Percentiles rank a stretch among this genome's conserved stretches.
Evolutionary conservation across 2,329 filamentous ascomycete genomes (phyloP).

Genomic region (Neocucurbitaria cava): DNA sequence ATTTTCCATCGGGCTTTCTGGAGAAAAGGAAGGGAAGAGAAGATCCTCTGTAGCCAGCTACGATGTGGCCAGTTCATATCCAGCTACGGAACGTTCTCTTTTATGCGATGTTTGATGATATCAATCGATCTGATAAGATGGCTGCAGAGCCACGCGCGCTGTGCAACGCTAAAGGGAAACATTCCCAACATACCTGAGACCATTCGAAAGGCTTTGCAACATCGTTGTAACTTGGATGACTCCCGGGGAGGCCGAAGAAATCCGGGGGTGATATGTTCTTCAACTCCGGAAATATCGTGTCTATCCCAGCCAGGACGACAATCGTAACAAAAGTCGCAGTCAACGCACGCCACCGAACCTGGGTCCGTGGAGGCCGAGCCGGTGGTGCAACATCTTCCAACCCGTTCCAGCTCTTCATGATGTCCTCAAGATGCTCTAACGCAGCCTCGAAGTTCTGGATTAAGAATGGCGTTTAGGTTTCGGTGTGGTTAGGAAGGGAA

Average conservation of each 20-base stretch:
- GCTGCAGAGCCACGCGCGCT: background rate
- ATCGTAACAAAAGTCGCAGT: constrained; percentile 24
- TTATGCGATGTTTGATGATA: constrained; percentile 1
- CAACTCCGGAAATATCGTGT: constrained; percentile 24
- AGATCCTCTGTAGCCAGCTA: background rate
- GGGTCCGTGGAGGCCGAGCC: constrained; percentile 15
- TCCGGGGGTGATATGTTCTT: constrained; percentile 13
- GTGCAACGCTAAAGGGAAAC: constrained; percentile 5
- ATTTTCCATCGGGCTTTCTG: background rate
- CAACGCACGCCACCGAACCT: constrained; percentile 15
- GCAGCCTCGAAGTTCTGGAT: constrained; percentile 2
- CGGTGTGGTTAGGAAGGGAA: constrained; percentile 3
- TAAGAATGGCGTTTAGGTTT: constrained; percentile 5
- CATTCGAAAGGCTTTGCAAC: constrained; percentile 23
- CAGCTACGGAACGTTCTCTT: background rate
- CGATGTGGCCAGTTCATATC: background rate
- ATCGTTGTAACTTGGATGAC: constrained; percentile 3
- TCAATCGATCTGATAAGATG: constrained; percentile 12
- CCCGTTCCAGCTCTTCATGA: constrained; percentile 32
- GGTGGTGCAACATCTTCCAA: constrained; percentile 11
- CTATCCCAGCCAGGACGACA: constrained; percentile 23
- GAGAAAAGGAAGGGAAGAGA: background rate
- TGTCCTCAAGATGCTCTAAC: constrained; percentile 1
- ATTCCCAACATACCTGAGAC: constrained; percentile 30
- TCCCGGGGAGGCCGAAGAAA: constrained; percentile 4